Conservation (phyloP, 768 basidiomycete species). For the Candolleomyces efflorescens region DNA sequence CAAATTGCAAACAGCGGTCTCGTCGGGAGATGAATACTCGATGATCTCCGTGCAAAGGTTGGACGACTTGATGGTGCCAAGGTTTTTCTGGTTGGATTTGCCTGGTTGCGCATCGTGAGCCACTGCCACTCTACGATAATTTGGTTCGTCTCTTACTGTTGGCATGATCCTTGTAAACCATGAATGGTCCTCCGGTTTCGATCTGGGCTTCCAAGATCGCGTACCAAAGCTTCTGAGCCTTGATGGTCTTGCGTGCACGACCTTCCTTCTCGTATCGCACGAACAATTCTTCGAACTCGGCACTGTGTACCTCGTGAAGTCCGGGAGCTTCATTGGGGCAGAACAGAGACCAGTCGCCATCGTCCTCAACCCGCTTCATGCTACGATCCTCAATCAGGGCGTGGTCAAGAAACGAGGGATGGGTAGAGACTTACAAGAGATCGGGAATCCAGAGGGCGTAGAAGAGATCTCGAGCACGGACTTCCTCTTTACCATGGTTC, state of each 20-base stretch:
- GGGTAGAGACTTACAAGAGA: slow-evolving; percentile 65
- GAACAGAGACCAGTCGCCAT: slow-evolving; percentile 93
- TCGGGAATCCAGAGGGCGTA: slow-evolving; percentile 98
- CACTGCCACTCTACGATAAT: background rate
- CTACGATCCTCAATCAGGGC: slow-evolving; percentile 28
- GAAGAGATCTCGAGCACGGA: slow-evolving; percentile 93
- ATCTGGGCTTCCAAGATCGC: slow-evolving; percentile 95
- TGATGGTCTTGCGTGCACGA: slow-evolving; percentile 74
- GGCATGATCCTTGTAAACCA: slow-evolving; percentile 96
- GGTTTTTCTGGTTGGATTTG: slow-evolving; percentile 98
- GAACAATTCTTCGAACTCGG: slow-evolving; percentile 85
- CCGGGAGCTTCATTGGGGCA: slow-evolving; percentile 96
- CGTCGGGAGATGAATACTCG: slow-evolving; percentile 96
- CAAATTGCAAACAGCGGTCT: slow-evolving; percentile 97
- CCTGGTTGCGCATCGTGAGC: slow-evolving; percentile 34
- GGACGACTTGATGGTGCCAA: slow-evolving; percentile 98
- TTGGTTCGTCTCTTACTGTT: slow-evolving; percentile 56
- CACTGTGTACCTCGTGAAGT: slow-evolving; percentile 83
- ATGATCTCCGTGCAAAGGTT: slow-evolving; percentile 99
- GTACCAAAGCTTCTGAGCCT: slow-evolving; percentile 98
- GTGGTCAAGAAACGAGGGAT: background rate
- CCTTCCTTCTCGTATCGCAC: slow-evolving; percentile 89
- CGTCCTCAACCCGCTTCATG: slow-evolving; percentile 94
- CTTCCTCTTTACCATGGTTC: slow-evolving; percentile 99
- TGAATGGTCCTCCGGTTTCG: slow-evolving; percentile 98